Evolutionary conservation across 805 yeast genomes (phyloP), one percentile per base, ranked within the genome.

Genomic region (Myxozyma sirexii): DNA sequence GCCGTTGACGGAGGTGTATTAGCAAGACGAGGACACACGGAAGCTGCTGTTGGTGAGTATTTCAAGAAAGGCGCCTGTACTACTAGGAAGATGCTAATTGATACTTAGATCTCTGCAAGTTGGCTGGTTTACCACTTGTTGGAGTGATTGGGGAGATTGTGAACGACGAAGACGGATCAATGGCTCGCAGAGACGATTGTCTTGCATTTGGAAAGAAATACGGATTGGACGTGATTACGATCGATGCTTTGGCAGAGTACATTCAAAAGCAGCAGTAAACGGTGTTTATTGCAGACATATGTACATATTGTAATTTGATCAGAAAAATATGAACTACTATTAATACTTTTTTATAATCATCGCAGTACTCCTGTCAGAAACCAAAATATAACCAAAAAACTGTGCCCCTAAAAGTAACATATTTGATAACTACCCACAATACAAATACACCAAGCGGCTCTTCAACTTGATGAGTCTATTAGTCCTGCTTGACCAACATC

Each of bases 101-200:
- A n/a, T n/a, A n/a, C n/a, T n/a, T n/a, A 10, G 96, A 93, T 71
- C 79, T 94, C 64, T 86, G 96, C 71, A 76, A 77, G 69, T 78
- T 92, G 69, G 81, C 93, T 5, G 91, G 90, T 0, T 78, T 88
- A 67, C 82, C 83, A 64, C 96, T 94, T 1, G 99, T 90, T 1
- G 96, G 88, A 15, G 94, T 88, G 38, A 93, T 94, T 68, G 89
- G 98, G 74, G 99, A 94, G 77, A 79, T 94, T 67, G 98, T 94
- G 24, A 83, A 87, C 59, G 98, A 91, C 66, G 87, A 84, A 49
- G 98, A 94, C 70, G 99, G 99, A 0, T 78, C 87, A 65, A 94
- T 94, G 98, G 90, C 92, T 86, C 85, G 99, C 73, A 78, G 91
- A 63, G 87, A 85, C 63, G 97, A 94, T 71, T 94, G 98, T 75